Base-by-base conservation (phyloP, 192 early-diverging fungal species). In the Haplosporangium gracile region DNA sequence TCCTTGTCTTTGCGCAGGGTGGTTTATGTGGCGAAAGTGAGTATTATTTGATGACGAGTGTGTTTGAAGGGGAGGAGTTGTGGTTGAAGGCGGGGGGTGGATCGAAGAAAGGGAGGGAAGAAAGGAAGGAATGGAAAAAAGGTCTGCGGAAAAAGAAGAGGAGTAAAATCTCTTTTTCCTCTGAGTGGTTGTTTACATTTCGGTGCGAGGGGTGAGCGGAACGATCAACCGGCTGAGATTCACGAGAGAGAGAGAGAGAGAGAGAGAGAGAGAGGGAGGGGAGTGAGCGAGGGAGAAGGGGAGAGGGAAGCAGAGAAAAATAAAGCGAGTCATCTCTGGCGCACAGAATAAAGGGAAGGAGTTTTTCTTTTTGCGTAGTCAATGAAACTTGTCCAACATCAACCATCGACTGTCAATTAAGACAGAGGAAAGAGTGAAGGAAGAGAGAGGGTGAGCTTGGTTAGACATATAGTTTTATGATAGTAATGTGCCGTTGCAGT, bases 131-230 rank as follows among this genome's bases (percentile, higher is more conserved):
- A 42, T 51, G 34, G 29, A 68, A 70, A 39, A 57, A 38, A 42
- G n/a, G 34, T 39, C 34, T 26, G 42, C 24, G 70, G 49, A 42
- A 55, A 65, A 29, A 32, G 36, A 32, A 69, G 43, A 43, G 18
- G n/a, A 29, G 49, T 45, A 26, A 70, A 70, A 70, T 70, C 69
- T 70, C 34, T 70, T 70, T 7, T 36, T 38, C n/a, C 16, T 57
- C 10, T 65, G 26, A 32, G 60, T 32, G 55, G 60, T 65, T 70
- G 69, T 70, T 70, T 70, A 70, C 69, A 70, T 70, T 70, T 70
- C 69, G 38, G 15, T 55, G 16, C 7, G 49, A 26, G 69, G 38
- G 38, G 38, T 22, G 38, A 70, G 36, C 20, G 36, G 69, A 70
- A 72, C 26, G 39, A 45, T 29, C 38, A 70, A 34, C 69, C 22